Evolutionary conservation across 2,329 filamentous ascomycete species (phyloP).

Genomic region (Pleoardoris graminearum): DNA sequence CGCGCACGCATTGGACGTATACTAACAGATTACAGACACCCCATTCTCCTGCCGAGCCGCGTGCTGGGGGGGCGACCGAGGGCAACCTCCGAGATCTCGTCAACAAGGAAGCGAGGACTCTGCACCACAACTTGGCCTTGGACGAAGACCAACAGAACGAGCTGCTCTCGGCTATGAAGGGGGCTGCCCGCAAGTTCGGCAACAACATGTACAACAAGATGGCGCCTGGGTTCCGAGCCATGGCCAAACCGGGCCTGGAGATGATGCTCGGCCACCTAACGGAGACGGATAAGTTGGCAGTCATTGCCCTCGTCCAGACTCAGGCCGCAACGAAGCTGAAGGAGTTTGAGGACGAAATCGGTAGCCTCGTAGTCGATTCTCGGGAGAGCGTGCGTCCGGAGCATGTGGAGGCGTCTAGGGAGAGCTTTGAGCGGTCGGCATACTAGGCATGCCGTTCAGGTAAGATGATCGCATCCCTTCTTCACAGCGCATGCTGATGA

Average conservation of each 20-base stretch:
- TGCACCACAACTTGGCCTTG: neutral
- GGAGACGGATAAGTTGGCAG: slow-evolving; percentile 8
- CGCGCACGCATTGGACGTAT: neutral
- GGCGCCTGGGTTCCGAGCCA: neutral
- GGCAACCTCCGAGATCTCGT: slow-evolving; percentile 9
- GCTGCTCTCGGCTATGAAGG: slow-evolving; percentile 12
- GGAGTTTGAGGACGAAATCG: neutral
- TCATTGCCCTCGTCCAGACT: slow-evolving; percentile 10
- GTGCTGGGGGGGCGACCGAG: neutral
- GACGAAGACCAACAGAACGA: slow-evolving; percentile 21
- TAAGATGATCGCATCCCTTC: neutral
- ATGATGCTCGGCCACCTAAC: slow-evolving; percentile 20
- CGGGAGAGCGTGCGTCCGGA: neutral
- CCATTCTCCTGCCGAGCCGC: neutral
- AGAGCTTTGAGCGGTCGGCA: neutral
- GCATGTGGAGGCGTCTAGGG: neutral
- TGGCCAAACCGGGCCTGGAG: slow-evolving; percentile 15
- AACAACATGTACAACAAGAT: slow-evolving; percentile 9
- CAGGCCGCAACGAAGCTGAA: slow-evolving; percentile 1
- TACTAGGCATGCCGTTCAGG: neutral
- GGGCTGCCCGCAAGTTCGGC: slow-evolving; percentile 20
- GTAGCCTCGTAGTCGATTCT: neutral
- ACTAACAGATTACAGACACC: neutral
- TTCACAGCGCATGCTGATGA: neutral
- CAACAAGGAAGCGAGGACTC: neutral